Conservation (phyloP, 2,329 filamentous ascomycete genomes). For the Diplodia intermedia region DNA sequence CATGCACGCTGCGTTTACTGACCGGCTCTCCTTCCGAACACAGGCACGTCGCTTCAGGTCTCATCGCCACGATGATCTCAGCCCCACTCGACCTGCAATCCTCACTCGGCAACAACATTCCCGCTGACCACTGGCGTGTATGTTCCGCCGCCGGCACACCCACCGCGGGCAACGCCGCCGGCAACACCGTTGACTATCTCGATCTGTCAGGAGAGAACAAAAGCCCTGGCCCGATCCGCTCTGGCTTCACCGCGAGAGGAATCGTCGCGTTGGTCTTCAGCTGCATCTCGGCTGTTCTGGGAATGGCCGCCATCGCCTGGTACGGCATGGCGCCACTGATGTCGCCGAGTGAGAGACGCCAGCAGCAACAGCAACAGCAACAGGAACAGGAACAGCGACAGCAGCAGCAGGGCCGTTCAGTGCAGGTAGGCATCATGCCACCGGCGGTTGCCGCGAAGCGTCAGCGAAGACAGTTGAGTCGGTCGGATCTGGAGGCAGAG, state of each 20-base stretch:
- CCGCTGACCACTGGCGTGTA: slow-evolving; percentile 64
- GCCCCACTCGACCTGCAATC: slow-evolving; percentile 60
- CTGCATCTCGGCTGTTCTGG: slow-evolving; percentile 70
- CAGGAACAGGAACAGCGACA: neutral
- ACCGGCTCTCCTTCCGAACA: neutral
- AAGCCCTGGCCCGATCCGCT: slow-evolving; percentile 64
- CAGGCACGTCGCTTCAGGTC: slow-evolving; percentile 59
- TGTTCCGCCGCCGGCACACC: slow-evolving; percentile 63
- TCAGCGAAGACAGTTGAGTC: slow-evolving; percentile 8
- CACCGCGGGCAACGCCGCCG: slow-evolving; percentile 74
- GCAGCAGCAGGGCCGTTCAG: neutral
- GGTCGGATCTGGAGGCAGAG: slow-evolving; percentile 13
- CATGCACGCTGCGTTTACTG: neutral
- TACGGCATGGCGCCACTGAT: slow-evolving; percentile 61
- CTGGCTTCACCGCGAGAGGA: slow-evolving; percentile 73
- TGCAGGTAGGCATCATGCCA: slow-evolving; percentile 14
- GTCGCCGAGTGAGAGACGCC: neutral
- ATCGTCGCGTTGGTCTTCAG: slow-evolving; percentile 79
- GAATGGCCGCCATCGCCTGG: slow-evolving; percentile 70
- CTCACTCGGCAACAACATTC: slow-evolving; percentile 64
- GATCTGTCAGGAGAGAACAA: slow-evolving; percentile 62
- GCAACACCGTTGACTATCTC: slow-evolving; percentile 68
- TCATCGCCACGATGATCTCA: slow-evolving; percentile 61
- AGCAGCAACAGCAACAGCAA: neutral
- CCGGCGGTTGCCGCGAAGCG: slow-evolving; percentile 12